Base-by-base conservation (phyloP, 371 early-diverging fungal species). In the Apophysomyces ossiformis region DNA sequence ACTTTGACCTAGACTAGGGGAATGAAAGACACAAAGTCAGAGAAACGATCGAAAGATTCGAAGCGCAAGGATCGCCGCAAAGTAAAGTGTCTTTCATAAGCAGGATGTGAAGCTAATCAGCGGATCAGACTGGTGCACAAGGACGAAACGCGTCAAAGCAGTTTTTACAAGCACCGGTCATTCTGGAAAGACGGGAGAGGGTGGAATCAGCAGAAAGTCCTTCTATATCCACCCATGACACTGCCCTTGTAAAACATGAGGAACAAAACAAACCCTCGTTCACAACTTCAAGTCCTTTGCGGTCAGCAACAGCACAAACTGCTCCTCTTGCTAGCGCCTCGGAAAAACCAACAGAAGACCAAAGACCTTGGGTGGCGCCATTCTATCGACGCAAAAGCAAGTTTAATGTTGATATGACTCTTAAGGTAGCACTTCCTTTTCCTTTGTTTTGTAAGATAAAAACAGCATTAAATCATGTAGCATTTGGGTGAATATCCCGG, bases 401-500 rank as follows among this genome's bases (percentile, higher is more conserved):
- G 26, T 65, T 72, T 26, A 59, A 65, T 12, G 44, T 35, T 5
- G 72, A 72, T n/a, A 44, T 63, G 37, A 38, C 61, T 12, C 56
- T 70, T 2, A 63, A 67, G 64, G 71, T 50, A 64, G 35, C 32
- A 26, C 32, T 26, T 26, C 32, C 32, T 26, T 45, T 45, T 45
- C 46, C 6, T 45, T 45, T 45, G 8, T 5, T 13, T 6, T 18
- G 46, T 6, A 13, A 6, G 12, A 45, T 13, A 26, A 3, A 26
- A 26, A 26, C 5, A 45, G 41, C 32, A 16, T 62, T n/a, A 58
- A 58, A 5, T 35, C 41, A 11, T 50, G 5, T 64, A 86, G 87
- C 68, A 76, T 66, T 59, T 87, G n/a, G 75, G 77, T 9, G 93
- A 92, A 37, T 74, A 83, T 54, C 91, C 93, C n/a, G 93, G 92